Evolutionary conservation across 768 basidiomycete species (phyloP).

Genomic region (Tricholoma flavovirens): DNA sequence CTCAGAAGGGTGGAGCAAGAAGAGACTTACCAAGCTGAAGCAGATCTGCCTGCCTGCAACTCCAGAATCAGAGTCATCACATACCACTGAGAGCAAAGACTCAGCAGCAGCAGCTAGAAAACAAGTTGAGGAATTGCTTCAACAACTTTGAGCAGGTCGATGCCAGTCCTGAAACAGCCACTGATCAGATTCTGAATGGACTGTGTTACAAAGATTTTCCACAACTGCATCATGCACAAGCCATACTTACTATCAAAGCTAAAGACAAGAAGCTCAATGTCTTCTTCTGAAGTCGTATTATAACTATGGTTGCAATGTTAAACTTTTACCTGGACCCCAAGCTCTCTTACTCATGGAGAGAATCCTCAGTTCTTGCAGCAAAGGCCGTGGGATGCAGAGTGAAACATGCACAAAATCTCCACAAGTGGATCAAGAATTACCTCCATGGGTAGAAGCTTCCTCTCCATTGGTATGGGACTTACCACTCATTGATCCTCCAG

Average conservation of each 20-base stretch:
- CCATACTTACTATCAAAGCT: conserved; percentile 12
- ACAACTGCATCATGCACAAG: conserved; percentile 11
- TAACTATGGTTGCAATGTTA: conserved; percentile 26
- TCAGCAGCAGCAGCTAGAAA: neutral
- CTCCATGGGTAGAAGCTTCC: conserved; percentile 18
- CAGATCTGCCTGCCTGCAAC: neutral
- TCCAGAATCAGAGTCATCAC: neutral
- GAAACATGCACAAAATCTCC: conserved; percentile 23
- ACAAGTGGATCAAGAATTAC: conserved; percentile 22
- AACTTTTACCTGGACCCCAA: conserved; percentile 29
- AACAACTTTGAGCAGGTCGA: neutral
- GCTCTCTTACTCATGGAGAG: conserved; percentile 24
- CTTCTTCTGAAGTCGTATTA: conserved; percentile 23
- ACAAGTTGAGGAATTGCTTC: neutral
- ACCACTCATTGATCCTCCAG: conserved; percentile 19
- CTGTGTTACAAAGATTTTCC: conserved; percentile 17
- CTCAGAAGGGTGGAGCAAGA: neutral
- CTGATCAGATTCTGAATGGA: conserved; percentile 9
- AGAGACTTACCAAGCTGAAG: neutral
- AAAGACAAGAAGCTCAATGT: conserved; percentile 27
- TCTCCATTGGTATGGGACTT: conserved; percentile 18
- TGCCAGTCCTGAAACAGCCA: neutral
- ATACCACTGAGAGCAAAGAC: neutral
- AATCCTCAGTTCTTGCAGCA: conserved; percentile 25
- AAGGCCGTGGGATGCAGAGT: conserved; percentile 21